Evolutionary conservation across 179 eudicot species (phyloP).

Genomic region (Actinidia polygama): DNA sequence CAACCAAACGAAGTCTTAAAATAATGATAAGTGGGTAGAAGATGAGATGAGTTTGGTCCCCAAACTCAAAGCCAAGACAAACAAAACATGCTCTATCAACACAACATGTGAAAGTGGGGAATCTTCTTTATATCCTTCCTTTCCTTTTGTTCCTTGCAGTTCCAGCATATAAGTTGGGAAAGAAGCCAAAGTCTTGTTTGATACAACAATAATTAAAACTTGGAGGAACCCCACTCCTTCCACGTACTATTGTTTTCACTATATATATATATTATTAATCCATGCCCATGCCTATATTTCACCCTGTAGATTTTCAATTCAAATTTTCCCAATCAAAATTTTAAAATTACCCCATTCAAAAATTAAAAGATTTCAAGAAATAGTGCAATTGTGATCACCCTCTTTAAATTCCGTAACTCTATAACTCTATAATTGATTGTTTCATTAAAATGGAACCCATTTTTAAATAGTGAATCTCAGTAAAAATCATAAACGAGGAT

Average conservation of each 20-base stretch:
- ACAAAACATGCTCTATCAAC: conserved; percentile 28
- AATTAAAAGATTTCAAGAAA: no score
- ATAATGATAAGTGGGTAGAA: conserved; percentile 23
- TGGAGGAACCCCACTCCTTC: conserved; percentile 23
- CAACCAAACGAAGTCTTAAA: not conserved
- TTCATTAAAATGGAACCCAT: no score
- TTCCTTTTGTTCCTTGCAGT: conserved; percentile 34
- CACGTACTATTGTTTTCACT: conserved; percentile 23
- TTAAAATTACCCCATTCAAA: no score
- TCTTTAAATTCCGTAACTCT: no score
- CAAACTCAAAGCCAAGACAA: conserved; percentile 29
- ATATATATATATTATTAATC: not conserved
- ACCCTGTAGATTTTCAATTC: not conserved
- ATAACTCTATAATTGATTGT: no score
- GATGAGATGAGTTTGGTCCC: conserved; percentile 26
- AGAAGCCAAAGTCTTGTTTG: conserved; percentile 1
- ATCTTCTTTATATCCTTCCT: conserved; percentile 31
- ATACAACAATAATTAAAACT: conserved; percentile 16
- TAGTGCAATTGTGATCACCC: no score
- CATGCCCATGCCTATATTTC: conserved; percentile 2
- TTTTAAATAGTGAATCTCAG: no score
- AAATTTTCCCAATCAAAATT: no score
- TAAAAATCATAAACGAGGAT: no score
- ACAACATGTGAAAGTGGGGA: conserved; percentile 41
- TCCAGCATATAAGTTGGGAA: conserved; percentile 29